Percentiles rank a stretch among this genome's conserved stretches.
Evolutionary conservation across 2,329 filamentous ascomycete species (phyloP).

Genomic region (Helicocarpus griseus): DNA sequence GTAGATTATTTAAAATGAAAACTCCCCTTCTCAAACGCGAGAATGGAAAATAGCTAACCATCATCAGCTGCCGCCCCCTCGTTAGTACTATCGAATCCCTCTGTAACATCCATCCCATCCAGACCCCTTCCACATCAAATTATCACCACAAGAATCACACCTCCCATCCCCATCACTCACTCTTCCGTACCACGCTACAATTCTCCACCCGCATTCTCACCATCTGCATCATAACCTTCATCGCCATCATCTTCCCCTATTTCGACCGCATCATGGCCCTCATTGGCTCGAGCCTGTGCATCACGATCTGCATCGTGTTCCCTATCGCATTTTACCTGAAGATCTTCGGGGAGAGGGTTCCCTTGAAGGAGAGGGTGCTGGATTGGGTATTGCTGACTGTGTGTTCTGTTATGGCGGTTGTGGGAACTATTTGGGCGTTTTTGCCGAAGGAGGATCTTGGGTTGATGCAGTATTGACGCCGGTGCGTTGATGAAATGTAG

Average conservation of each 20-base stretch:
- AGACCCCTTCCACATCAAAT: constrained; percentile 17
- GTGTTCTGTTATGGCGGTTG: constrained; percentile 58
- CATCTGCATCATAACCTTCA: constrained; percentile 61
- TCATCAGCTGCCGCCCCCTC: constrained; percentile 62
- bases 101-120: constrained; percentile 56
- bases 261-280: constrained; percentile 90
- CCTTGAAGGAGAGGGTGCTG: constrained; percentile 50
- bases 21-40: no score
- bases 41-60: no score
- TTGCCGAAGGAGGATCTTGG: constrained; percentile 52
- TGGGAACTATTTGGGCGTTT: constrained; percentile 83
- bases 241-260: constrained; percentile 63
- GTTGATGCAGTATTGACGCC: not conserved
- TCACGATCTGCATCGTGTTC: constrained; percentile 87
- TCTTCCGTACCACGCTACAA: constrained; percentile 27
- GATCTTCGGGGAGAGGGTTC: constrained; percentile 68
- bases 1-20: constrained; percentile 14
- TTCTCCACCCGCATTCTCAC: constrained; percentile 55
- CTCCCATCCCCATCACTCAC: not conserved
- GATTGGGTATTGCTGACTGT: constrained; percentile 61
- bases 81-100: constrained; percentile 76
- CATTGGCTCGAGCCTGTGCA: constrained; percentile 81
- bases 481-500: not conserved
- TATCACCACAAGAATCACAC: constrained; percentile 4
- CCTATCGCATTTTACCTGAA: constrained; percentile 84